Evolutionary conservation across 768 basidiomycete genomes (phyloP), one percentile per base, ranked within the genome.

Genomic region (Lentinula lateritia): DNA sequence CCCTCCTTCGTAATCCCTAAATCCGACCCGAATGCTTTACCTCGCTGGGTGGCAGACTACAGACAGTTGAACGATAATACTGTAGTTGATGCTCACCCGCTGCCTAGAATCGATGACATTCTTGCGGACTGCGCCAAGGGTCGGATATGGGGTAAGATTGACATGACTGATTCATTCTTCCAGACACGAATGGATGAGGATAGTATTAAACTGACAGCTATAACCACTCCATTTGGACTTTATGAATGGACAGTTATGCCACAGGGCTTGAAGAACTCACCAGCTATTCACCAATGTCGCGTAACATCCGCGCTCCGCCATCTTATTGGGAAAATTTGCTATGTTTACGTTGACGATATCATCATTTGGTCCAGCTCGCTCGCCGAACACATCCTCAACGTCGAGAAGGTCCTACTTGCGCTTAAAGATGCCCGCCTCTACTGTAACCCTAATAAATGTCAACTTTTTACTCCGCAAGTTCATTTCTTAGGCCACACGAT

Each of bases 201-300:
- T 5, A 60, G 73, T 16, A 64, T 75, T 1, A 34, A 13, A 57
- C 67, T 63, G 42, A 77, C 76, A 0, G 76, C 74, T 0, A 73
- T 79, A 0, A 65, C 62, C 1, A 79, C 73, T 0, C 76, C 72
- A 0, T 74, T 73, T 34, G 74, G 79, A 0, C 63, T 71, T 0
- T 79, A 71, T 38, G 74, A 81, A 58, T 78, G 69, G 66, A 39
- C 62, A 0, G 74, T 75, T 9, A 76, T 76, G 73, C 75, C 72
- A 0, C 66, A 71, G 43, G 74, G 69, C 0, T 61, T 69, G 18
- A 61, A 63, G n/a, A 75, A 75, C 63, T 66, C 69, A 0, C 71
- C 70, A 0, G 60, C 71, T 0, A 72, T 68, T 65, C 69, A 1
- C 69, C 70, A 3, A 58, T 69, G 0, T 71, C 69, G 0, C 69